A percentile compares a stretch with the other conserved stretches of the same genome.
These are phyloP conservation scores for Herpetomonas muscarum DNA, from an alignment of 208 protist genomes.

Conservation along the genomic window DNA sequence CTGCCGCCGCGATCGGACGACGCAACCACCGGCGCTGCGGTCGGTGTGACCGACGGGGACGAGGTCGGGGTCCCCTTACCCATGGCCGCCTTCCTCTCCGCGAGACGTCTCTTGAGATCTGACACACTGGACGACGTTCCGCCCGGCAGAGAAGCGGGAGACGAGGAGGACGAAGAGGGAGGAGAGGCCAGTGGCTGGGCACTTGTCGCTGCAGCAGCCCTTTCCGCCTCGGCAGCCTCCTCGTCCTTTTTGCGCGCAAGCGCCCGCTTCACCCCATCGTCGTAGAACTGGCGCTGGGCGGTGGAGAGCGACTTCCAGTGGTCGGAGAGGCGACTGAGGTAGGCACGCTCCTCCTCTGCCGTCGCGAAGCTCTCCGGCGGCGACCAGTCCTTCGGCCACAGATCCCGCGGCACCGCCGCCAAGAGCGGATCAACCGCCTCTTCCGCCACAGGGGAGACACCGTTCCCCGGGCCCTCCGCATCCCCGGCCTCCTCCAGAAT, in stretches of 20 bases:
- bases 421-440: conserved; percentile 5
- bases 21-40: too few relatives aligned
- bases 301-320: conserved; percentile 71
- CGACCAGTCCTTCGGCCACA: conserved; percentile 47
- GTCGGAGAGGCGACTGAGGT: conserved; percentile 47
- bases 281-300: conserved; percentile 76
- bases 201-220: background rate
- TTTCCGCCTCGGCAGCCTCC: background rate
- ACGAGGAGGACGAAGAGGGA: background rate
- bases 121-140: conserved; percentile 25
- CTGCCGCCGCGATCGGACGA: background rate
- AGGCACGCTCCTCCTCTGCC: conserved; percentile 38
- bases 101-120: conserved; percentile 41
- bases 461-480: background rate
- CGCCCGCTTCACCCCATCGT: conserved; percentile 52
- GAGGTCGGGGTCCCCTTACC: conserved; percentile 6
- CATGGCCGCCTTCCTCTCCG: conserved; percentile 36
- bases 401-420: background rate
- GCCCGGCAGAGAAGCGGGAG: background rate
- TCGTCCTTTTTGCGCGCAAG: conserved; percentile 11
- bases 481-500: conserved; percentile 1
- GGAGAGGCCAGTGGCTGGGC: background rate
- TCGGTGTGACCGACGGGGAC: background rate
- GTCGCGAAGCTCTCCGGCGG: conserved; percentile 41
- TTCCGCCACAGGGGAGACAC: background rate